Evolutionary conservation across 2,329 filamentous ascomycete genomes (phyloP).

Genomic region (Colletotrichum falcatum): DNA sequence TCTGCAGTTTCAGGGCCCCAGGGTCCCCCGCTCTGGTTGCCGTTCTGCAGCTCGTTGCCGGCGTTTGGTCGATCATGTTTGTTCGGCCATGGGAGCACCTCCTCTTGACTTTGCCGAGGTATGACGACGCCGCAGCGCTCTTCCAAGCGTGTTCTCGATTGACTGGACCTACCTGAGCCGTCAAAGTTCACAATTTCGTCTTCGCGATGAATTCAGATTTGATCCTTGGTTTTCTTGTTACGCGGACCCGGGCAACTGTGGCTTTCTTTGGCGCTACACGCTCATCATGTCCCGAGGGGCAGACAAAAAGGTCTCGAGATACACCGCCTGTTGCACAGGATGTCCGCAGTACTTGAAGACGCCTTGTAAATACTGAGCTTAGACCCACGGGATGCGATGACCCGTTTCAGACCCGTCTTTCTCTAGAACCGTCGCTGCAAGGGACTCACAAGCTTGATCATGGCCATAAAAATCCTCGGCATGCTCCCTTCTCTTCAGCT

Average conservation of each 20-base stretch:
- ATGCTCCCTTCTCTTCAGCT: too few species aligned
- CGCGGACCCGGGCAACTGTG: background rate
- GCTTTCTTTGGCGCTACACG: background rate
- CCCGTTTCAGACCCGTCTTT: background rate
- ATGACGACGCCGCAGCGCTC: background rate
- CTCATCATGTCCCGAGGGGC: background rate
- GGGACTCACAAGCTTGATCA: too few species aligned
- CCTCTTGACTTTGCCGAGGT: constrained; percentile 15
- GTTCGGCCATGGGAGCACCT: background rate
- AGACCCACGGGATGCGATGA: background rate
- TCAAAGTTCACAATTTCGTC: background rate
- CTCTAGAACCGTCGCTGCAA: too few species aligned
- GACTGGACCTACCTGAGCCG: background rate
- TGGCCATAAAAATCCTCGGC: too few species aligned
- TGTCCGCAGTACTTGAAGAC: background rate
- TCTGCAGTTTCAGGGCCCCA: constrained; percentile 10
- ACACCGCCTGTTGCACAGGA: too few species aligned
- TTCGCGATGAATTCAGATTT: background rate
- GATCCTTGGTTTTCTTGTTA: background rate
- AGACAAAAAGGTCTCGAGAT: background rate
- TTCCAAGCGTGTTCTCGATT: background rate
- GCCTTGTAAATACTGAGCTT: background rate
- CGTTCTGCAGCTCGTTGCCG: background rate
- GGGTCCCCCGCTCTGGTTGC: constrained; percentile 8
- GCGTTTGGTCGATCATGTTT: constrained; percentile 4